Base-by-base conservation (phyloP, 2,329 filamentous ascomycete genomes). In the Calonectria crousiana region DNA sequence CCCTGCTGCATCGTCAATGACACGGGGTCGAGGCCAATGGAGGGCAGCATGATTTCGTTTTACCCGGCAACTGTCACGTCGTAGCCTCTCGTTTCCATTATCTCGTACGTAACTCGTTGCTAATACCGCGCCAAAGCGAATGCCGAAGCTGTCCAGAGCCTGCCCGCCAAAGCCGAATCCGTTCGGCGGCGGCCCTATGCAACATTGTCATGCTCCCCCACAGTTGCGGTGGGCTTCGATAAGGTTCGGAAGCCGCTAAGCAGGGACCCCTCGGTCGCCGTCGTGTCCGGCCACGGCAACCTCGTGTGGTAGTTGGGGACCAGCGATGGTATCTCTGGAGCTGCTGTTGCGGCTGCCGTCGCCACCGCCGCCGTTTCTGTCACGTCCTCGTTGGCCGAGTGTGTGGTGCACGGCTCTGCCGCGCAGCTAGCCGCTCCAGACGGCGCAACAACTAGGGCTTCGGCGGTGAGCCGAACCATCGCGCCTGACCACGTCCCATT, bases 161-260 rank as follows among this genome's bases (percentile, higher is more conserved):
- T 66, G 34, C 67, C 16, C 38, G 38, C 64, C 23, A 26, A 36
- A 58, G 49, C 67, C 68, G 47, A 51, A 49, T 72, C 30, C 56
- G 56, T 30, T 62, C 26, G n/a, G 23, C 26, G n/a, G 23, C 68
- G 69, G 41, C 60, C 49, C 23, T 71, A 53, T 56, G 60, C 66
- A 44, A 51, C 44, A 71, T 32, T 18, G 20, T 70, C 23, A 47
- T 36, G n/a, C 70, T 79, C 79, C 30, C 49, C 68, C 41, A 73
- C 67, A 71, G 75, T 80, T 10, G 38, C 73, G 5, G 78, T 79
- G 44, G 69, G 69, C 51, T 77, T 79, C 4, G 77, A 73, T 32
- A 81, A 66, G 13, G 81, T 82, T 51, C 52, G 75, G 72, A 83
- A 83, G 6, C 79, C 77, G 34, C 74, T 81, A 36, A 65, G 68